Evolutionary conservation across 306 rosid species (phyloP).

Genomic region (Corylus americana): DNA sequence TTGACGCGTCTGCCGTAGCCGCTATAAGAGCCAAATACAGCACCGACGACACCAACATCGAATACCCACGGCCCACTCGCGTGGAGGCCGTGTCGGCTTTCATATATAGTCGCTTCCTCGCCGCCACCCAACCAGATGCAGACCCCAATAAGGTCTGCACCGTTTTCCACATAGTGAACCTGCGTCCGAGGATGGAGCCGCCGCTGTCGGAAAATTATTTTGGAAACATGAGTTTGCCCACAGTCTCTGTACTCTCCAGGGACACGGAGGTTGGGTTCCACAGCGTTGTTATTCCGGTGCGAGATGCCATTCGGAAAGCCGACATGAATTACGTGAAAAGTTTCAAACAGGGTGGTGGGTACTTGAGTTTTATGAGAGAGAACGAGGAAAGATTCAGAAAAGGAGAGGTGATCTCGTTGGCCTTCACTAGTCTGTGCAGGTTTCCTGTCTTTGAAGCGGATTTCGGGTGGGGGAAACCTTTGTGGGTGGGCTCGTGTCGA

Average conservation of each 20-base stretch:
- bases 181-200: constrained; percentile 51
- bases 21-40: constrained; percentile 36
- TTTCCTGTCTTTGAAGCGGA: constrained; percentile 43
- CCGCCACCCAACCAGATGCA: constrained; percentile 15
- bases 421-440: constrained; percentile 44
- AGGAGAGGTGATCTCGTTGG: constrained; percentile 32
- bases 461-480: no score
- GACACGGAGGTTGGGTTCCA: constrained; percentile 3
- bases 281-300: constrained; percentile 22
- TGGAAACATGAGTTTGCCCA: constrained; percentile 34
- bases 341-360: constrained; percentile 15
- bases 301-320: constrained; percentile 34
- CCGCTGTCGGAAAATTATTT: constrained; percentile 32
- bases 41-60: background rate
- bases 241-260: background rate
- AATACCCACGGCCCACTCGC: constrained; percentile 39
- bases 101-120: constrained; percentile 55
- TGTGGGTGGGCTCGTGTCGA: no score
- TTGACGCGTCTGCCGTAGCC: constrained; percentile 37
- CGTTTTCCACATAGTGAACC: constrained; percentile 44
- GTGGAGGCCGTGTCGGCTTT: constrained; percentile 60
- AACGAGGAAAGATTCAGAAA: constrained; percentile 7
- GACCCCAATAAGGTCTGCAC: constrained; percentile 5
- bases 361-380: no score
- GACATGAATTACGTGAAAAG: constrained; percentile 29